Percentiles rank a stretch among this genome's conserved stretches.
These are phyloP conservation scores for Fusarium incarnatum DNA, from an alignment of 2,329 filamentous ascomycete species.

Conservation along the genomic window DNA sequence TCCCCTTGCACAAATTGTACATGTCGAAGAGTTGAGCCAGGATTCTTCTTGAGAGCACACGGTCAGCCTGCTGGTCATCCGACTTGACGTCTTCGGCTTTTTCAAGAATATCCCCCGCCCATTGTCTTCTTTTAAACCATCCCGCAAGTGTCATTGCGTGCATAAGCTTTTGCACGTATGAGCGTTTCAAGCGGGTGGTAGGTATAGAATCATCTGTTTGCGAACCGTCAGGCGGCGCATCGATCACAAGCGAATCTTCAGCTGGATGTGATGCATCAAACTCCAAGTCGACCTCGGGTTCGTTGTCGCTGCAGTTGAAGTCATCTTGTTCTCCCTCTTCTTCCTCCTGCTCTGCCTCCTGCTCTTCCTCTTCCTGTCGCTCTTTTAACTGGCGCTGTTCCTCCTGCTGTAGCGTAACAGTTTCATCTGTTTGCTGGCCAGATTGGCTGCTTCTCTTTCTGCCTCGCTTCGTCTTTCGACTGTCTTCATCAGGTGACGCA, in stretches of 20 bases:
- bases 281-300: conserved; percentile 2
- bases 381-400: neutral
- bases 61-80: neutral
- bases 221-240: conserved; percentile 15
- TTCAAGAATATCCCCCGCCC: conserved; percentile 14
- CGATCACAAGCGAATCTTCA: conserved; percentile 41
- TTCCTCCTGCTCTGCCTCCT: neutral
- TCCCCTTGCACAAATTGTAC: conserved; percentile 24
- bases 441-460: neutral
- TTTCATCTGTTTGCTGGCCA: neutral
- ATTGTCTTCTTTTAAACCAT: conserved; percentile 28
- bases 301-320: neutral
- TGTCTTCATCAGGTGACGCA: neutral
- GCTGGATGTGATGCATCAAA: neutral
- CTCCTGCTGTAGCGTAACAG: neutral
- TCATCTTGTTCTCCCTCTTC: neutral
- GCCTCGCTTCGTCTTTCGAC: neutral
- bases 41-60: conserved; percentile 17
- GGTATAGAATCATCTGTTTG: neutral
- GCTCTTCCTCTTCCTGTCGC: neutral
- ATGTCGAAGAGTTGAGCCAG: conserved; percentile 28
- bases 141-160: conserved; percentile 8
- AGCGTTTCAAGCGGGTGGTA: conserved; percentile 17
- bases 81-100: conserved; percentile 1
- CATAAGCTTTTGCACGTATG: conserved; percentile 15